A percentile compares a stretch with the other conserved stretches of the same genome.
phyloP scores from a whole-genome alignment of 108 stramenopile genomes.

The Pseudonitzschia multiseries region DNA sequence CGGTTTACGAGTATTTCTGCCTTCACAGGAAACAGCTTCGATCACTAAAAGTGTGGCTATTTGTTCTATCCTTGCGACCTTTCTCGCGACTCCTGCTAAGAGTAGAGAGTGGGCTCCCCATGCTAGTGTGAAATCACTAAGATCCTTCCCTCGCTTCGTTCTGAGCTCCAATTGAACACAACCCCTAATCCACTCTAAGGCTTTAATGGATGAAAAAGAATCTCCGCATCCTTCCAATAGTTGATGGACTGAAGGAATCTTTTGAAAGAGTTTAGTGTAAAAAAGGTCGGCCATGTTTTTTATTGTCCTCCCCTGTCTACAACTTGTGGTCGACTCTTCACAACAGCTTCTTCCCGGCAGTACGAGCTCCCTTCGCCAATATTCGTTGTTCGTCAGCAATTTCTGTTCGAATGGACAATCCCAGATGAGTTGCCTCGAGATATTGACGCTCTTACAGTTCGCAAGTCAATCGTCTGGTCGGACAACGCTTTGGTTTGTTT shows the following conservation, averaged over 20 bases:
- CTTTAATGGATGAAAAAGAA: not conserved
- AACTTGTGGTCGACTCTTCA: not conserved
- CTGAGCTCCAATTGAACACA: constrained; percentile 13
- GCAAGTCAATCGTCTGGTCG: too few species aligned
- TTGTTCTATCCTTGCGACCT: constrained; percentile 20
- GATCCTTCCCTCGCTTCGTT: constrained; percentile 4
- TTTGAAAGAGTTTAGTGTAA: constrained; percentile 20
- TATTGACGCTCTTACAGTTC: too few species aligned
- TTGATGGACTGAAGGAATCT: constrained; percentile 10
- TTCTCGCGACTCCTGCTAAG: constrained; percentile 1
- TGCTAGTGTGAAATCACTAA: constrained; percentile 25
- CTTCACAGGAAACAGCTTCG: constrained; percentile 33
- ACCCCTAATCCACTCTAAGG: constrained; percentile 6
- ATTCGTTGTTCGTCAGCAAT: too few species aligned
- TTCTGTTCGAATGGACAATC: too few species aligned
- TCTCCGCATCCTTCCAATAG: not conserved
- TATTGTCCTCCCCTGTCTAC: not conserved
- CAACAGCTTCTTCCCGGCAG: not conserved
- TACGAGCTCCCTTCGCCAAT: too few species aligned
- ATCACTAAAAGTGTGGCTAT: constrained; percentile 40
- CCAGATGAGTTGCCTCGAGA: too few species aligned
- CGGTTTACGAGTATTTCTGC: not conserved
- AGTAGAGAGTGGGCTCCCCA: constrained; percentile 30
- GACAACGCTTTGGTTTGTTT: too few species aligned
- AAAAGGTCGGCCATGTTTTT: constrained; percentile 26